A percentile compares a stretch with the other conserved stretches of the same genome.
Evolutionary conservation across 257 asterid genomes (phyloP).

Genomic region (Pogostemon cablin): DNA sequence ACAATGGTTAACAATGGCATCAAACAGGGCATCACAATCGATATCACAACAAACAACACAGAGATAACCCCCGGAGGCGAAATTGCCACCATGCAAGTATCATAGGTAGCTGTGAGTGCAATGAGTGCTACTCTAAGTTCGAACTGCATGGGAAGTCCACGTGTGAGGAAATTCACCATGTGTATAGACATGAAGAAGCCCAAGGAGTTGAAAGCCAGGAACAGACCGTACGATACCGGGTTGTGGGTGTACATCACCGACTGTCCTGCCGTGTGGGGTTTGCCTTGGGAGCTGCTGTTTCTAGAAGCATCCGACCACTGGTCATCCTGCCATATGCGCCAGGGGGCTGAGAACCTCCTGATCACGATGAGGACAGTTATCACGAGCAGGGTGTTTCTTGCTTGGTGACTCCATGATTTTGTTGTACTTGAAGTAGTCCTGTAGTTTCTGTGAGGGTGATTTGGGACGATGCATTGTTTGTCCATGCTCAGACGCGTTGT

Average conservation of each 20-base stretch:
- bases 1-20: conserved; percentile 3
- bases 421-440: conserved; percentile 44
- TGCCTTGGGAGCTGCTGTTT: not conserved
- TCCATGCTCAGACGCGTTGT: not conserved
- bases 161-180: conserved; percentile 43
- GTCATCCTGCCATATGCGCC: conserved; percentile 66
- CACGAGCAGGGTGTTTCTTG: conserved; percentile 44
- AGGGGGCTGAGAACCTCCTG: conserved; percentile 64
- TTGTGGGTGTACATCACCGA: conserved; percentile 47
- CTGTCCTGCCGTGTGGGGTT: conserved; percentile 44
- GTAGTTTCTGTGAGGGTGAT: conserved; percentile 27
- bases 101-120: conserved; percentile 46
- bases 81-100: conserved; percentile 44
- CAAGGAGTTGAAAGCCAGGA: conserved; percentile 51
- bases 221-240: conserved; percentile 29
- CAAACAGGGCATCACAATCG: conserved; percentile 32
- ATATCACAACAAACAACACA: conserved; percentile 11
- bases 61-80: conserved; percentile 27
- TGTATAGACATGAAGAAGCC: conserved; percentile 53
- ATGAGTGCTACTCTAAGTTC: conserved; percentile 45
- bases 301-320: not conserved
- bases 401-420: conserved; percentile 42
- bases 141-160: conserved; percentile 45
- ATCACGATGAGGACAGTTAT: conserved; percentile 48
- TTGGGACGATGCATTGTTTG: not conserved